Conservation (phyloP, 306 rosid genomes). For the Argentina anserina region DNA sequence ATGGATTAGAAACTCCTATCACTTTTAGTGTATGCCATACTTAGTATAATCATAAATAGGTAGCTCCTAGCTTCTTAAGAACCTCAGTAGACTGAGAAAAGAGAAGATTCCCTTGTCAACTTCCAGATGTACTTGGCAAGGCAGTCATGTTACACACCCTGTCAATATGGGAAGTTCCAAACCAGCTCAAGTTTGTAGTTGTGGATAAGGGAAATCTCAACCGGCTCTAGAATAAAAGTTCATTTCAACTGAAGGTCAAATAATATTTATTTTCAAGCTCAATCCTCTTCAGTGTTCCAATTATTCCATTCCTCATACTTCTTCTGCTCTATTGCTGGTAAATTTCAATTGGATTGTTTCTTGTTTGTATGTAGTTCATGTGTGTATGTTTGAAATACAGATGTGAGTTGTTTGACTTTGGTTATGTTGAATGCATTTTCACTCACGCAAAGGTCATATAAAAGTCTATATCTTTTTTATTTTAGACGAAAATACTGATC, state of each 20-base stretch:
- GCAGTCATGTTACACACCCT: neutral
- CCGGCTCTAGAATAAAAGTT: neutral
- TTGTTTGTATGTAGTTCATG: too few relatives aligned
- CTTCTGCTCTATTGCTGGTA: neutral
- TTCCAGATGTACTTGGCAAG: neutral
- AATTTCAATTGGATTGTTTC: neutral
- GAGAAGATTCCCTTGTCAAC: neutral
- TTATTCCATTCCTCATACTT: neutral
- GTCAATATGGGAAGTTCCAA: neutral
- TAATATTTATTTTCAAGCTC: neutral
- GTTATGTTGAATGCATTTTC: too few relatives aligned
- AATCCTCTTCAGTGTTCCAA: too few relatives aligned
- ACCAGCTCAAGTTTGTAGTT: too few relatives aligned
- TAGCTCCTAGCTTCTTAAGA: neutral
- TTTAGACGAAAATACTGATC: too few relatives aligned
- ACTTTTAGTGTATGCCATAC: neutral
- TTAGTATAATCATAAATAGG: neutral
- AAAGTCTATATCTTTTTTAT: too few relatives aligned
- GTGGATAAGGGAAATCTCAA: neutral
- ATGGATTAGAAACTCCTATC: neutral
- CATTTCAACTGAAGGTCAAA: too few relatives aligned
- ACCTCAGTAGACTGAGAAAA: too few relatives aligned
- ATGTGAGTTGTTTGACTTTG: too few relatives aligned
- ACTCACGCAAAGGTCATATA: too few relatives aligned
- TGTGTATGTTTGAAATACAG: too few relatives aligned